Percentiles rank a stretch among this genome's conserved stretches.
Conservation (phyloP, 164 flowering plant genomes). For the Dillenia turbinata region DNA sequence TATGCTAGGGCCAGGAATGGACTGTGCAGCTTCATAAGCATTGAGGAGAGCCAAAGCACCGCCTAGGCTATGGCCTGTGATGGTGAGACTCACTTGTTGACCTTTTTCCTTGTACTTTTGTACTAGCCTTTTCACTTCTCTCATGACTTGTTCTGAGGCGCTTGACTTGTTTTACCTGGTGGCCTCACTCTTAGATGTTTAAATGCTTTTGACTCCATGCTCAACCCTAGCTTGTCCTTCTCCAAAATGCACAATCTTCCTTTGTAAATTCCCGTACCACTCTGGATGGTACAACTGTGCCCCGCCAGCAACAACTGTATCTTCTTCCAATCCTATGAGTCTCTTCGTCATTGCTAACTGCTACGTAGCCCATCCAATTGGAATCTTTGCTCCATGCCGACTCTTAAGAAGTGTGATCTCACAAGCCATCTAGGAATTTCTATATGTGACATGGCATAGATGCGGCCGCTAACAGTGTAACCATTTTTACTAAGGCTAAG, state of each 20-base stretch:
- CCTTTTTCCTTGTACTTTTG: too few relatives aligned
- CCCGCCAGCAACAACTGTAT: too few relatives aligned
- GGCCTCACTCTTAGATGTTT: too few relatives aligned
- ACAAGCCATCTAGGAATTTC: background rate
- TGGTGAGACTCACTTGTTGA: too few relatives aligned
- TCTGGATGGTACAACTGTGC: too few relatives aligned
- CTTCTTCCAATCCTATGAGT: background rate
- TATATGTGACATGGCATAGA: background rate
- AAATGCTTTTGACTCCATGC: background rate
- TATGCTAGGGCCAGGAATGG: constrained; percentile 18
- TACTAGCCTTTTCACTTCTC: background rate
- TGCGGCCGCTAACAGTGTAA: background rate
- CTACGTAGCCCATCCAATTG: constrained; percentile 2
- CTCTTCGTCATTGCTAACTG: constrained; percentile 1
- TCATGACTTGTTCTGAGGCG: background rate
- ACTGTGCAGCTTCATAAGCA: constrained; percentile 30
- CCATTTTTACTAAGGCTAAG: background rate
- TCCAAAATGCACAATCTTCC: background rate
- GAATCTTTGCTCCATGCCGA: background rate
- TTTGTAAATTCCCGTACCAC: background rate
- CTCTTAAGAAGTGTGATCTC: too few relatives aligned
- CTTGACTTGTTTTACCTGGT: too few relatives aligned
- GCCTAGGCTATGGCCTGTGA: too few relatives aligned
- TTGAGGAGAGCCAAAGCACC: too few relatives aligned
- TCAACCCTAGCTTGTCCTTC: background rate